Evolutionary conservation across 1,139 yeast species (phyloP), one percentile per base, ranked within the genome.

Genomic region (Torulaspora pretoriensis): DNA sequence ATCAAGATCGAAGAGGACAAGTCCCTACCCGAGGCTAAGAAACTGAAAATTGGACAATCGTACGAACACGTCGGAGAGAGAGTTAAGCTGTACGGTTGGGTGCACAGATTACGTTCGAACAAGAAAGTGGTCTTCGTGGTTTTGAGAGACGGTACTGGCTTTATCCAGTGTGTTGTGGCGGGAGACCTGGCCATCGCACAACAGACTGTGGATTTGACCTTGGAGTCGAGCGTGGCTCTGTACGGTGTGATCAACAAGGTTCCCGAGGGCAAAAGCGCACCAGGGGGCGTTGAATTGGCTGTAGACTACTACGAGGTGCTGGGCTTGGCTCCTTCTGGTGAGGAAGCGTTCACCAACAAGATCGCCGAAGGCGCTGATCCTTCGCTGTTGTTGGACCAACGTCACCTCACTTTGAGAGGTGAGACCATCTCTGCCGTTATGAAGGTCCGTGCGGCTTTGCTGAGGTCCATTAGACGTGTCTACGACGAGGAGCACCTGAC

Each of bases 201-300:
- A 68, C 81, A 80, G 67, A 89, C 97, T 36, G 74, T 76, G 58
- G 86, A 84, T 50, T 77, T 94, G 63, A 90, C 98, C 19, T 71
- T 90, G 52, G 99, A 94, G 71, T 77, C 96, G 14, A 83, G 96
- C 17, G 75, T 94, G 30, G 66, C 81, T 32, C 71, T 94, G 49
- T 85, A 77, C 65, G 99, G 99, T 68, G 77, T 78, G 26, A 74
- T 94, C 52, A 77, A 78, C 65, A 80, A 83, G 60, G 76, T 94
- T 42, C 97, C 97, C 45, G 97, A 89, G 65, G 98, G 98, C 54
- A 90, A 94, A 68, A 75, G 84, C 55, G 99, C 98, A 5, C 97
- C 97, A 49, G 98, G 97, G 52, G 96, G 96, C 48, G 95, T 92
- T 55, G 99, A 94, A 71, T 77, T 94, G 59, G 75, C 77, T 55